These are phyloP conservation scores for Leucogyrophana mollusca DNA, from an alignment of 768 basidiomycete genomes.

Conservation along the genomic window DNA sequence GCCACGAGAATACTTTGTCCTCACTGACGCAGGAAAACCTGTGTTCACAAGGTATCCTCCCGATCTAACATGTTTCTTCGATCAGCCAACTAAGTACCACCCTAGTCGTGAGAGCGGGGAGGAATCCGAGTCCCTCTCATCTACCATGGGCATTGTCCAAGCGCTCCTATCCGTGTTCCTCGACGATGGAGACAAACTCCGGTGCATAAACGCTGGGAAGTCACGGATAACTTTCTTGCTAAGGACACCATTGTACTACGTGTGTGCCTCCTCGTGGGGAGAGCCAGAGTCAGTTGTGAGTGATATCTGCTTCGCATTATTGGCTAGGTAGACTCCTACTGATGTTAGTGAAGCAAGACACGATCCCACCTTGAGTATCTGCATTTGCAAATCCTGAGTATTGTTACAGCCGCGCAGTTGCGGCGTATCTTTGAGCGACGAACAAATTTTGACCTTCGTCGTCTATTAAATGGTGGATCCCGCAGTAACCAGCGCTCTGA, in stretches of 20 bases:
- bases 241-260: constrained; percentile 88
- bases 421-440: constrained; percentile 83
- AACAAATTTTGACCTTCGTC: constrained; percentile 87
- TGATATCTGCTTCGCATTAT: constrained; percentile 7
- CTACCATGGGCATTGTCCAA: constrained; percentile 89
- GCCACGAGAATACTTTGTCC: constrained; percentile 83
- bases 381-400: constrained; percentile 88
- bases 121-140: constrained; percentile 66
- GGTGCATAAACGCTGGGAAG: constrained; percentile 82
- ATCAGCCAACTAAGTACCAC: constrained; percentile 5
- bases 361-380: constrained; percentile 93
- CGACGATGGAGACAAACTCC: constrained; percentile 84
- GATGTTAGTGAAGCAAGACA: constrained; percentile 70
- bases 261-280: constrained; percentile 87
- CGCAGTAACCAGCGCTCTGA: neutral
- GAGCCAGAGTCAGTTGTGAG: constrained; percentile 96
- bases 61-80: constrained; percentile 3
- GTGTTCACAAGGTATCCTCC: constrained; percentile 78
- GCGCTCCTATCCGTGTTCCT: constrained; percentile 95
- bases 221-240: constrained; percentile 84
- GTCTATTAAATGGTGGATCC: constrained; percentile 61
- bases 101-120: constrained; percentile 51
- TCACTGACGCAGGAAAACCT: constrained; percentile 97
- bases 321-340: constrained; percentile 15
- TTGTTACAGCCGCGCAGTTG: constrained; percentile 84